Conservation (phyloP, 129 eudicot species). For the Arctium lappa region DNA sequence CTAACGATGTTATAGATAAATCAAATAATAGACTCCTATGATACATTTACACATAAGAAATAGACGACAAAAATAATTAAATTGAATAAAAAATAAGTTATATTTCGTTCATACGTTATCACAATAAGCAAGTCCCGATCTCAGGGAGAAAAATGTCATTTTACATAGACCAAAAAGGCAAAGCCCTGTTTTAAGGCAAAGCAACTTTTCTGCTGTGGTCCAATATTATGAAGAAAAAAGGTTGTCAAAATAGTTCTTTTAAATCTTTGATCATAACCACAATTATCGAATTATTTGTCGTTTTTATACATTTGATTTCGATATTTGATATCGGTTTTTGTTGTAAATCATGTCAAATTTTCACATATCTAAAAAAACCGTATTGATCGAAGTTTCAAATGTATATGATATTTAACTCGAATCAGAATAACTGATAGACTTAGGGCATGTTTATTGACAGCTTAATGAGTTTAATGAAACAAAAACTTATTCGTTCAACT, state of each 20-base stretch:
- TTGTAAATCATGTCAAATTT: background rate
- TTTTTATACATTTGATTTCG: background rate
- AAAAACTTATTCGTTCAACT: no score
- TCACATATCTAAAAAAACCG: background rate
- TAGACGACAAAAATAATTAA: background rate
- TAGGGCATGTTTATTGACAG: no score
- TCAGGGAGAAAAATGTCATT: constrained; percentile 21
- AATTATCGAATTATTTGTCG: background rate
- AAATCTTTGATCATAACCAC: constrained; percentile 16
- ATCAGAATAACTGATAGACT: no score
- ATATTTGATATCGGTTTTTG: background rate
- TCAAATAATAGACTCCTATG: no score
- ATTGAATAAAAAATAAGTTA: background rate
- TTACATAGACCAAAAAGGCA: constrained; percentile 20
- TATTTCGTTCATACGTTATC: background rate
- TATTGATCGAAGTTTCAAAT: background rate
- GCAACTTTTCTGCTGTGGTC: constrained; percentile 31
- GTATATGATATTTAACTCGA: background rate
- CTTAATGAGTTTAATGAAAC: no score
- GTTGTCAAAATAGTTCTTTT: constrained; percentile 19
- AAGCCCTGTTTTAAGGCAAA: constrained; percentile 27
- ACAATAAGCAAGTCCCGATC: background rate
- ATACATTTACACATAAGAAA: no score
- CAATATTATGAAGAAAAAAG: constrained; percentile 18
- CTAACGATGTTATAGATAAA: no score